These are phyloP conservation scores for Trichomonas gallinae DNA, from an alignment of 208 protist species.

Conservation along the genomic window DNA sequence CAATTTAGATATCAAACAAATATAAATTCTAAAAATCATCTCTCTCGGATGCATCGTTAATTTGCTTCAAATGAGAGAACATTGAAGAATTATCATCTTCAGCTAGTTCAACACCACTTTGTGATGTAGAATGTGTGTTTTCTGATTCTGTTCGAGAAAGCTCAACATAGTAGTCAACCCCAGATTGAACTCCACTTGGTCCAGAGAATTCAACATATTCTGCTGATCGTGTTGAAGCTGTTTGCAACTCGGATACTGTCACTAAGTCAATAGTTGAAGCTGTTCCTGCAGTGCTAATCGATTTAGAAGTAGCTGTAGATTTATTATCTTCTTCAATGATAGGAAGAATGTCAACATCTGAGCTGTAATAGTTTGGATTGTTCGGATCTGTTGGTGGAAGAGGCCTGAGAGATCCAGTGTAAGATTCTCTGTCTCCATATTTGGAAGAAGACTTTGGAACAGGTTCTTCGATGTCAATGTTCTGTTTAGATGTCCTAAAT, in stretches of 20 bases:
- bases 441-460: too few relatives aligned
- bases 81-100: background rate
- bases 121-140: background rate
- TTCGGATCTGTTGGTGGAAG: background rate
- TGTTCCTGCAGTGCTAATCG: background rate
- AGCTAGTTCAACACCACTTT: background rate
- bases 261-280: background rate
- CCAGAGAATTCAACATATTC: background rate
- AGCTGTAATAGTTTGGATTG: background rate
- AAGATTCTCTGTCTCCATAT: background rate
- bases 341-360: background rate
- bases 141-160: background rate
- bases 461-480: too few relatives aligned
- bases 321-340: background rate
- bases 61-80: background rate
- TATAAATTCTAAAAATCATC: background rate
- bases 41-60: background rate
- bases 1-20: too few relatives aligned
- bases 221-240: background rate
- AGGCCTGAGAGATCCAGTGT: background rate
- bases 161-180: background rate
- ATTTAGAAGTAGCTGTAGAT: too few relatives aligned
- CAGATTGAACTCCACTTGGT: background rate
- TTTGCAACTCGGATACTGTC: background rate
- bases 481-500: too few relatives aligned